Evolutionary conservation across 441 rosid genomes (phyloP), one percentile per base, ranked within the genome.

Genomic region (Biscutella laevigata): DNA sequence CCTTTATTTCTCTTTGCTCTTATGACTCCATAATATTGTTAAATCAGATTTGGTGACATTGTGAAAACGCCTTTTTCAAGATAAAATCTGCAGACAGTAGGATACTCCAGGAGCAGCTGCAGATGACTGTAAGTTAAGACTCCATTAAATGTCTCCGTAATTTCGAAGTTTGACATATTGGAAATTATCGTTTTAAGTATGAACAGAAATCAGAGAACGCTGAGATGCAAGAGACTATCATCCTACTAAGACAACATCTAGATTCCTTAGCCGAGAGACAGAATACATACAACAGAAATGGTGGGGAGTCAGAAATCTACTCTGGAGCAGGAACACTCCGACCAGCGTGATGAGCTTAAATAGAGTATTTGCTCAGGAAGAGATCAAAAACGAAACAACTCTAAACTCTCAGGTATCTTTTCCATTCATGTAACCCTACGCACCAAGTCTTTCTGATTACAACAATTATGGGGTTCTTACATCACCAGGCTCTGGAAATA

Each of bases 81-180:
- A 72, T 91, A 37, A 87, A 77, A 61, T 81, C 94, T 29, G 98
- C 96, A 4, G 98, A 87, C 72, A 87, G 85, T 71, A 83, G 95
- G 72, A 71, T 87, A 68, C 92, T 87, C 57, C 90, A 91, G 70
- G 98, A 91, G 74, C 98, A 87, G 61, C 75, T 87, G 48, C 86
- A 85, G 72, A 67, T 70, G 59, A 87, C 71, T 39, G 71, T 67
- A 81, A 95, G 98, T 83, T 67, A 39, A 48, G 30, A 36, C 59
- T 35, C 60, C 29, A 30, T 48, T 61, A 42, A 53, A 8, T 41
- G 15, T 10, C 14, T 60, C 49, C 3, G 26, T 32, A 36, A 3
- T 42, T 64, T 44, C 16, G 8, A 34, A 24, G 22, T 64, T 16
- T 39, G 16, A 29, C 8, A 8, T 4, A 38, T 22, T n/a, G n/a